Evolutionary conservation across 2,329 filamentous ascomycete genomes (phyloP), one percentile per base, ranked within the genome.

Genomic region (Diaporthe ampelina): DNA sequence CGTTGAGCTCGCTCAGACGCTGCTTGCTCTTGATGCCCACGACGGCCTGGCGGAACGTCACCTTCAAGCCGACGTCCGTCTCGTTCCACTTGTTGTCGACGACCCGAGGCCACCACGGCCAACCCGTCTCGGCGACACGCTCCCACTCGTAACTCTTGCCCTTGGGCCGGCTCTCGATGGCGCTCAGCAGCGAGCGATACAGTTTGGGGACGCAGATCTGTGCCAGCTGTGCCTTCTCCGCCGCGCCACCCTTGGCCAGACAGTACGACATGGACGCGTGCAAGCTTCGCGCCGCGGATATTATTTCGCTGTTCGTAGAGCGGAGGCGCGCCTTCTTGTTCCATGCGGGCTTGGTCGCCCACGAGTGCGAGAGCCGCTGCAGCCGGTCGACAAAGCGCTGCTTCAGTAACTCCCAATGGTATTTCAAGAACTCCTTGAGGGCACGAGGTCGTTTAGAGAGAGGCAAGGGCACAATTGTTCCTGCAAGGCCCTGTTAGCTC

Each of bases 241-340:
- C 63, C 21, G 58, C 26, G 11, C 72, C 72, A 74, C 90, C 91
- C 2, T 83, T 82, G 9, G 92, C 92, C 67, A 93, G 88, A 6
- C 89, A 89, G 74, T 87, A 86, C 78, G 91, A 90, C 86, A 94
- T 89, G 77, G 89, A 83, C 70, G 84, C 83, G 81, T 94, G 91
- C 79, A 93, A 84, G 26, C 85, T 86, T 78, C 89, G 87, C 43
- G 91, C 92, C 0, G 87, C 86, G 1, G 90, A 87, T 11, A 85
- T 81, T 61, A 90, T 83, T 70, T 81, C 79, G 29, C 81, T 77
- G 19, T 84, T 84, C 35, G 82, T 77, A 35, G 87, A 70, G 45
- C 63, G 45, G 40, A 76, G 68, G 43, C 73, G 73, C 43, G 73
- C 52, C 37, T 19, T 79, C 78, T 86, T 85, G 79, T 87, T 86